Evolutionary conservation across 2,329 filamentous ascomycete species (phyloP), one percentile per base, ranked within the genome.

Genomic region (Onygenales sp.): DNA sequence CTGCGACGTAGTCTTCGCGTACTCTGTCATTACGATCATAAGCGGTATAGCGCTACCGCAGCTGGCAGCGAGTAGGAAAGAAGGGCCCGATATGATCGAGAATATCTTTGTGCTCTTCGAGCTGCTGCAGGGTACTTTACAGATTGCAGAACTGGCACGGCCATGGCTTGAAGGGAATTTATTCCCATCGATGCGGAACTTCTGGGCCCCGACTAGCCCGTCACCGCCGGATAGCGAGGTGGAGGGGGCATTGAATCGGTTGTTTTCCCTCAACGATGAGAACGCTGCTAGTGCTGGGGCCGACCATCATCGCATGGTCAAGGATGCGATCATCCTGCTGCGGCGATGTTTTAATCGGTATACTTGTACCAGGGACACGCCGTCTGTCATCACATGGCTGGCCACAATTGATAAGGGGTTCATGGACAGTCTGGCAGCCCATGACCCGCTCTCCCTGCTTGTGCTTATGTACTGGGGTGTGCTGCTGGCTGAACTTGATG

Each of bases 81-180:
- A 66, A 42, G 62, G 50, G 47, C 54, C 60, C 17, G 66, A 60
- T 47, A 65, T 69, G 58, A 66, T 61, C 4, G 68, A 70, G 50
- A 69, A 69, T 47, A 65, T 70, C 7, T 56, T 66, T 5, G 61
- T 66, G 6, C 62, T 68, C 2, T 67, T 68, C 42, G 66, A 69
- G 39, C 61, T 70, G 6, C 57, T 70, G 6, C 66, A 68, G 48
- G 68, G 68, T 0, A 62, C 67, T 33, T 64, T 58, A 32, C 69
- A 69, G 3, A 70, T 70, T 21, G 61, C 64, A 34, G 56, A 51
- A 2, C 65, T 68, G 36, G 65, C 63, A 17, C 58, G 59, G 13
- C 56, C 63, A 1, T 70, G 67, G 56, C 73, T 81, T 57, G 77
- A 80, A 58, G 71, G 74, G 13, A 78, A 75, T 67, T 65, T 80